Conservation (phyloP, 208 protist species). For the Blastocrithidia nonstop region DNA sequence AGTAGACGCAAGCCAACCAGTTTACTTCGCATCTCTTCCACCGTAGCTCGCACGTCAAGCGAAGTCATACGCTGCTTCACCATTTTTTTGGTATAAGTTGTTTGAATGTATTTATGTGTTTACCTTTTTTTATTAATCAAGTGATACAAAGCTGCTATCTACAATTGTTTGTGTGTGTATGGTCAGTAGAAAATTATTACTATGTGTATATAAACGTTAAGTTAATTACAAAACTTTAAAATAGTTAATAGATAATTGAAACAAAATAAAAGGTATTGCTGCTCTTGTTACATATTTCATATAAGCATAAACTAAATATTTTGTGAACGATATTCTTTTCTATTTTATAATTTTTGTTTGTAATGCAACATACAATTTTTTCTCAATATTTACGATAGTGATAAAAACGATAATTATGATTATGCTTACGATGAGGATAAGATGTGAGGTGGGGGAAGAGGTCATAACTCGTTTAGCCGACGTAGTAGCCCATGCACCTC, state of each 20-base stretch:
- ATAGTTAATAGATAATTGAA: neutral
- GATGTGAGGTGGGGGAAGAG: too few relatives aligned
- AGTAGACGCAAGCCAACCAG: slow-evolving; percentile 82
- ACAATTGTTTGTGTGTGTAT: slow-evolving; percentile 6
- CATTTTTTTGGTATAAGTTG: slow-evolving; percentile 13
- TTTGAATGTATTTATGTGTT: neutral
- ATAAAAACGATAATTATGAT: too few relatives aligned
- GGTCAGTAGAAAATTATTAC: neutral
- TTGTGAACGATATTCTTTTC: neutral
- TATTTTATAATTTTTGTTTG: neutral
- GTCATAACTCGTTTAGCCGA: slow-evolving; percentile 32
- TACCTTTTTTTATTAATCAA: slow-evolving; percentile 9
- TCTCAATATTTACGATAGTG: too few relatives aligned
- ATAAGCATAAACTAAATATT: neutral
- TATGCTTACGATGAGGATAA: too few relatives aligned
- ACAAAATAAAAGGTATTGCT: neutral
- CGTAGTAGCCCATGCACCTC: slow-evolving; percentile 24
- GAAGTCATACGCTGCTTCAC: slow-evolving; percentile 87
- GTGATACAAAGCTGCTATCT: too few relatives aligned
- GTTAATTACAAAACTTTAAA: neutral
- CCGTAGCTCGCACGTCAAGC: slow-evolving; percentile 82
- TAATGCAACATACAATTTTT: too few relatives aligned
- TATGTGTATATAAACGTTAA: neutral
- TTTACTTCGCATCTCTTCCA: slow-evolving; percentile 70
- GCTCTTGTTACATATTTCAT: too few relatives aligned